phyloP scores from a whole-genome alignment of 1,284 basidiomycete genomes.

The Takashimella koratensis region DNA sequence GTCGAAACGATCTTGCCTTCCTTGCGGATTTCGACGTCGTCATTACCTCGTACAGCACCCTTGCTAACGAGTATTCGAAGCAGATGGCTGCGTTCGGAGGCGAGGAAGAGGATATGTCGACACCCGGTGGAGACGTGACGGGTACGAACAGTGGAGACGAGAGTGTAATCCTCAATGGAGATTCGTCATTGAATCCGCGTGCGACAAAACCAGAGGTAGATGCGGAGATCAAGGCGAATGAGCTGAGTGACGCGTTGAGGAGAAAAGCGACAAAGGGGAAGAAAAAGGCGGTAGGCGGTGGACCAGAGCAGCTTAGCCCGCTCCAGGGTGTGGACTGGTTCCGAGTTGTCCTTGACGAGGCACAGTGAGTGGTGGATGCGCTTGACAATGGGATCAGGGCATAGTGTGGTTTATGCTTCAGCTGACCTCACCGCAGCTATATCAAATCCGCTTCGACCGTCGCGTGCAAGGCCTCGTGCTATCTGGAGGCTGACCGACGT shows the following conservation, averaged over 20 bases:
- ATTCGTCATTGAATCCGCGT: slow-evolving; percentile 18
- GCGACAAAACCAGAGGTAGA: slow-evolving; percentile 56
- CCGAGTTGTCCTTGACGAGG: slow-evolving; percentile 94
- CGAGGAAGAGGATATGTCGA: slow-evolving; percentile 36
- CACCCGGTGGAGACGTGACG: slow-evolving; percentile 29
- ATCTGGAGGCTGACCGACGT: slow-evolving; percentile 86
- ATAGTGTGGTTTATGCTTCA: not conserved
- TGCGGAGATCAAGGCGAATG: slow-evolving; percentile 61
- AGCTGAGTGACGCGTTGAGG: slow-evolving; percentile 53
- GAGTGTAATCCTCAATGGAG: slow-evolving; percentile 15
- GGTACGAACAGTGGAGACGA: slow-evolving; percentile 40
- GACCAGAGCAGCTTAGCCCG: slow-evolving; percentile 69
- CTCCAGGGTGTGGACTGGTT: slow-evolving; percentile 97
- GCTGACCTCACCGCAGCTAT: slow-evolving; percentile 57
- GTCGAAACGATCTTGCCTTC: slow-evolving; percentile 77
- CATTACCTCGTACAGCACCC: slow-evolving; percentile 93
- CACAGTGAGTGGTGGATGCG: slow-evolving; percentile 65
- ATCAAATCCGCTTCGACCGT: slow-evolving; percentile 96
- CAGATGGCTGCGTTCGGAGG: slow-evolving; percentile 64
- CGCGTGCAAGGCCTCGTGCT: slow-evolving; percentile 90
- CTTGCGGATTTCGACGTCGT: slow-evolving; percentile 94
- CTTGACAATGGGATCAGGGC: not conserved
- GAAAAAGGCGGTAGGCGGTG: slow-evolving; percentile 43
- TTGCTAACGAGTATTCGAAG: slow-evolving; percentile 91
- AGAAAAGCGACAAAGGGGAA: slow-evolving; percentile 54